These are phyloP conservation scores for Diaporthe sp. DNA, from an alignment of 2,329 filamentous ascomycete species.

Conservation along the genomic window DNA sequence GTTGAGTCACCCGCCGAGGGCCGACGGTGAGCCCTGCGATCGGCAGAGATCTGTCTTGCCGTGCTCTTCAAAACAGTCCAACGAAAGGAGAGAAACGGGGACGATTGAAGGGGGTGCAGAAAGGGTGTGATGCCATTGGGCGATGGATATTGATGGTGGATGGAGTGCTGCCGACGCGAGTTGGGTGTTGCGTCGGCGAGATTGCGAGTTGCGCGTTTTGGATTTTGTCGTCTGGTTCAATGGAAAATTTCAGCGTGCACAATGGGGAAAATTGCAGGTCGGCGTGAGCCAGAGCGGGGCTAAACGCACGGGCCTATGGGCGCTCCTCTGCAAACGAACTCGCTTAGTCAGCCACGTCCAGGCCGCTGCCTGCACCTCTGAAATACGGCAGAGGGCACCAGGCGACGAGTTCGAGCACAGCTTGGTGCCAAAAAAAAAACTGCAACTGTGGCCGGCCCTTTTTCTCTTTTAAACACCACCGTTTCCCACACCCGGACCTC, in stretches of 20 bases:
- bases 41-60: background rate
- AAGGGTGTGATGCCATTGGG: slow-evolving; percentile 41
- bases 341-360: background rate
- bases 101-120: background rate
- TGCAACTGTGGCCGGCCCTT: too few relatives aligned
- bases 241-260: slow-evolving; percentile 38
- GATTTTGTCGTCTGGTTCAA: slow-evolving; percentile 37
- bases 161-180: slow-evolving; percentile 15
- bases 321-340: background rate
- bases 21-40: background rate
- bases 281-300: slow-evolving; percentile 14
- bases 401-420: slow-evolving; percentile 13
- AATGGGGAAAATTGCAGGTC: slow-evolving; percentile 29
- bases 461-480: background rate
- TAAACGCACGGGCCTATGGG: background rate
- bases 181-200: slow-evolving; percentile 24
- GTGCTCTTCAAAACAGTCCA: background rate
- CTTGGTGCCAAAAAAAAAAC: background rate
- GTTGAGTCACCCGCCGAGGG: slow-evolving; percentile 15
- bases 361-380: background rate
- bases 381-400: background rate
- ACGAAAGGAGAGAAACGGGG: background rate
- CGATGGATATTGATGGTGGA: slow-evolving; percentile 31
- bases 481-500: background rate
- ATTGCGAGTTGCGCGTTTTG: background rate